Percentiles rank a stretch among this genome's conserved stretches.
These are phyloP conservation scores for Arthrocladium fulminans DNA, from an alignment of 2,329 filamentous ascomycete species.

Conservation along the genomic window DNA sequence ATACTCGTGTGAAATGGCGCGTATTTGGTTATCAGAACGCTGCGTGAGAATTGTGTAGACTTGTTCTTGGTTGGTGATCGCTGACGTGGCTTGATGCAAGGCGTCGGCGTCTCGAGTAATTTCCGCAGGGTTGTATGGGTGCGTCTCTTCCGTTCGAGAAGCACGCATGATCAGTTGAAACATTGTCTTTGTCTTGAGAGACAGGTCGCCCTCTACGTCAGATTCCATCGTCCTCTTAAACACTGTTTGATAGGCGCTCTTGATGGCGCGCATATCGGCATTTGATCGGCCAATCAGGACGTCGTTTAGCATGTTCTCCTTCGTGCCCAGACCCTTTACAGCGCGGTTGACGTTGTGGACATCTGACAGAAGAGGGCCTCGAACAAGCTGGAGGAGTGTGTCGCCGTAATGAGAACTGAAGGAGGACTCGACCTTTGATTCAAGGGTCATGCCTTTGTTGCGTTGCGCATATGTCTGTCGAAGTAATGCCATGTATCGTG, in stretches of 20 bases:
- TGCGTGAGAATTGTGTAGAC: conserved; percentile 71
- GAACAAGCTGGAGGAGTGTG: conserved; percentile 64
- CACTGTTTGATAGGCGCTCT: conserved; percentile 60
- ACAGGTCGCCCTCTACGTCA: conserved; percentile 69
- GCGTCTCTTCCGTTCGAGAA: conserved; percentile 66
- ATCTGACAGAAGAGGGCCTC: conserved; percentile 73
- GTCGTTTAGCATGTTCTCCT: conserved; percentile 78
- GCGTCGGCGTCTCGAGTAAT: conserved; percentile 68
- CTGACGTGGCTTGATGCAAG: conserved; percentile 65
- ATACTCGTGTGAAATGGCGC: conserved; percentile 70
- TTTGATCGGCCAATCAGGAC: conserved; percentile 75
- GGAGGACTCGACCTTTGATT: conserved; percentile 66
- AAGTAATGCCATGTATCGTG: conserved; percentile 64
- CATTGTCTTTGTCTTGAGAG: conserved; percentile 74
- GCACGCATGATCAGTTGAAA: conserved; percentile 75
- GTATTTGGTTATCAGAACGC: conserved; percentile 72
- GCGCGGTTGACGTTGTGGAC: conserved; percentile 61
- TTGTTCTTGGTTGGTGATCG: conserved; percentile 63
- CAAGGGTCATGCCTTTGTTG: conserved; percentile 64
- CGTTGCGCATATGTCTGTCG: conserved; percentile 61
- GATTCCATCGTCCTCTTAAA: conserved; percentile 59
- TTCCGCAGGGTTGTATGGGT: conserved; percentile 62
- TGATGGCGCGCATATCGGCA: conserved; percentile 81
- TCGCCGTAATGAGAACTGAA: conserved; percentile 46
- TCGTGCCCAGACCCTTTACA: conserved; percentile 73